Evolutionary conservation across 306 rosid species (phyloP), one percentile per base, ranked within the genome.

Genomic region (Amphicarpaea edgeworthii): DNA sequence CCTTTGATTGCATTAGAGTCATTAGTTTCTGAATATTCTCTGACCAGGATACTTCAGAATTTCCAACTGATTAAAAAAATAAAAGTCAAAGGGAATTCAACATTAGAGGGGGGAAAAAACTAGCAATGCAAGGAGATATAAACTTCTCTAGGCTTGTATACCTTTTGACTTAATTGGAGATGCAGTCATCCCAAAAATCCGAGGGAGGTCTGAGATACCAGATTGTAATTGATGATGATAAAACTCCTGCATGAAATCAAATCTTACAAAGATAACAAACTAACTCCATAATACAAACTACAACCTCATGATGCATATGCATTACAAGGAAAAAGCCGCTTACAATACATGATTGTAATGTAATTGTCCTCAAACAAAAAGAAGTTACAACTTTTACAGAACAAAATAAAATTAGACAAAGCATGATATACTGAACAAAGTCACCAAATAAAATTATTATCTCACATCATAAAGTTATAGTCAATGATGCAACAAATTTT

Each of bases 131-230:
- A 72, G 37, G 63, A 72, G 43, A 45, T 43, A 19, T 63, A 34
- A 51, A 57, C 19, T 40, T 16, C 63, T 54, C 54, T 6, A 46
- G 71, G 64, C 14, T 53, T 68, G 20, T 14, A 5, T 72, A 94
- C 98, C 97, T 83, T 94, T 94, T 3, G 96, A 80, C 72, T 94
- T 94, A 37, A 94, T 83, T 23, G 93, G 98, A 60, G 98, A 87
- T 54, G 96, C 97, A 67, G 96, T 90, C 98, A 94, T 94, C 78
- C 98, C 98, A 26, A 94, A 80, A 77, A 94, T 86, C 62, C 90
- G 81, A 34, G 97, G 98, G 68, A 91, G 91, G 23, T 81, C 78
- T 67, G 83, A 67, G 68, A 49, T 30, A 19, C 88, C 83, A 60
- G 53, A 72, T 5, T 21, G 11, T 79, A 90, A 42, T 50, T 81